Evolutionary conservation across 2,329 filamentous ascomycete species (phyloP), one percentile per base, ranked within the genome.

Genomic region (Colletotrichum cuscutae): DNA sequence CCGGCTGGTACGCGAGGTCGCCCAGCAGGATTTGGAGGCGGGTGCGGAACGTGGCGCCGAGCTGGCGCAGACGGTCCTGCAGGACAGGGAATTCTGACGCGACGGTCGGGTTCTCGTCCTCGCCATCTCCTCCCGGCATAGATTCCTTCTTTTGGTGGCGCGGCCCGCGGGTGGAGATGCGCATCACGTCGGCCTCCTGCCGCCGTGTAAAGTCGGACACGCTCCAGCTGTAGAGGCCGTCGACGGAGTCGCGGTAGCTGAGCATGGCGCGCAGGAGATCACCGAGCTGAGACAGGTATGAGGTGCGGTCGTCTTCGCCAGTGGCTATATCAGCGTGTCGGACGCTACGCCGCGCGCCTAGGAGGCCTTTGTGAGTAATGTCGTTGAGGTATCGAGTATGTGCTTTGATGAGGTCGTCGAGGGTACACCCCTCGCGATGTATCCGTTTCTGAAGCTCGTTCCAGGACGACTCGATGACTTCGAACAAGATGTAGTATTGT

Each of bases 401-500:
- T 0, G 97, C 96, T 76, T 92, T 89, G 80, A 99, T 98, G 67
- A 99, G 88, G 79, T 98, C 97, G 84, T 99, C 97, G 12, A 99
- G 89, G 0, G 97, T 99, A 79, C 93, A 95, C 76, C 94, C 94
- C 15, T 96, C 94, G 80, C 94, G 95, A 68, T 89, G 91, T 74
- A 98, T 92, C 37, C 93, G 93, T 32, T 90, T 89, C 81, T 98
- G 94, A 2, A 99, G 89, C 79, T 96, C 93, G 74, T 94, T 94
- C 97, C 97, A 99, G 61, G 94, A 97, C 46, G 94, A 93, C 82
- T 99, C 97, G 77, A 99, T 98, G 77, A 99, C 97, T 82, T 99
- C 97, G 79, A 98, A 99, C 11, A 99, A 88, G 77, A 99, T 98
- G 82, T 99, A 99, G 85, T 98, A 98, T 82, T 99, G 97, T 15